These are phyloP conservation scores for Chalciporus piperatoides DNA, from an alignment of 1,284 basidiomycete genomes.

Conservation along the genomic window DNA sequence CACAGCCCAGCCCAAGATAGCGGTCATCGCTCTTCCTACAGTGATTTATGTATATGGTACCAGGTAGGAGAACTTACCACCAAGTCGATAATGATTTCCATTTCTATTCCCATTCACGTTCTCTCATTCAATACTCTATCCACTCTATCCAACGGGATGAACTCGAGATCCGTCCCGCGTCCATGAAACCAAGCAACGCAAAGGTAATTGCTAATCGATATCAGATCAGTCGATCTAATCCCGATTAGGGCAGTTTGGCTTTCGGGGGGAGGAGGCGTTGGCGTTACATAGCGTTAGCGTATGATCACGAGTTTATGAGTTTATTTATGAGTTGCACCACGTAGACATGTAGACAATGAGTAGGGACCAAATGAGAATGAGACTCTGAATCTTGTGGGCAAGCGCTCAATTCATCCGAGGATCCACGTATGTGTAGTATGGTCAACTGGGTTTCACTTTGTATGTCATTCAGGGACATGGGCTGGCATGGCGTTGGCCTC, in stretches of 20 bases:
- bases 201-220: constrained; percentile 18
- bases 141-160: neutral
- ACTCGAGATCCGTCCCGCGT: constrained; percentile 17
- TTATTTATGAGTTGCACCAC: too few relatives aligned
- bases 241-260: constrained; percentile 9
- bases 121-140: neutral
- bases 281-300: too few relatives aligned
- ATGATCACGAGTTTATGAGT: too few relatives aligned
- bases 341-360: neutral
- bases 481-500: neutral
- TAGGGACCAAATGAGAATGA: too few relatives aligned
- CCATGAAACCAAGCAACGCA: neutral
- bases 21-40: too few relatives aligned
- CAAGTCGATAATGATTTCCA: neutral
- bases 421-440: too few relatives aligned
- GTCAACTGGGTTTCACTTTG: too few relatives aligned
- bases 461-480: too few relatives aligned
- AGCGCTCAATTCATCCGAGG: too few relatives aligned
- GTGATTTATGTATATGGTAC: too few relatives aligned
- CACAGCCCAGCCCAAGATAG: too few relatives aligned
- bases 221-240: constrained; percentile 22
- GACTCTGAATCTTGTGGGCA: too few relatives aligned
- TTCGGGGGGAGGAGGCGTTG: neutral
- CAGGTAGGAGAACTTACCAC: neutral
- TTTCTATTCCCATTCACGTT: neutral